Conservation (phyloP, 179 eudicot species). For the Sideroxylon spinosum region DNA sequence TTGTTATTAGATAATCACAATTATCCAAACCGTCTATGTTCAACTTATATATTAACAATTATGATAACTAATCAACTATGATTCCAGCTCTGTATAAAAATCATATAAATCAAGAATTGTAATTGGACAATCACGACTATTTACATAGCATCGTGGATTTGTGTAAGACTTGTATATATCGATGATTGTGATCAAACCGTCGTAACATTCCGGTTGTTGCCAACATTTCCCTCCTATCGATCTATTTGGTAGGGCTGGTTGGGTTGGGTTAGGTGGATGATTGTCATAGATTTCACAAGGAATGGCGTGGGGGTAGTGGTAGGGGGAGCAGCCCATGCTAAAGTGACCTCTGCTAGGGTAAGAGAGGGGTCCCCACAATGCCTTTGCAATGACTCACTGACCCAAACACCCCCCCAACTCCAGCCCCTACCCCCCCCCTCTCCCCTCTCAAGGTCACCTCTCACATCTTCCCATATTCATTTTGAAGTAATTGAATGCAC, state of each 20-base stretch:
- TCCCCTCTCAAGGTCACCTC: background rate
- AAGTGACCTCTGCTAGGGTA: slow-evolving; percentile 19
- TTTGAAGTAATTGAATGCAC: slow-evolving; percentile 1
- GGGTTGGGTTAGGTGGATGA: slow-evolving; percentile 17
- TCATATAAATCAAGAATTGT: too few relatives aligned
- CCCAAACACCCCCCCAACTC: background rate
- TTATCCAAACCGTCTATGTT: too few relatives aligned
- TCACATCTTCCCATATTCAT: background rate
- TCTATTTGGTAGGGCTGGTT: background rate
- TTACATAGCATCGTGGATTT: too few relatives aligned
- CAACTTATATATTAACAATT: too few relatives aligned
- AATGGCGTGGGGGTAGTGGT: slow-evolving; percentile 24
- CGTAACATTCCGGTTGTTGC: too few relatives aligned
- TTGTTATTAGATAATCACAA: too few relatives aligned
- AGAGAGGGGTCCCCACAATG: slow-evolving; percentile 17
- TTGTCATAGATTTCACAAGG: slow-evolving; percentile 18
- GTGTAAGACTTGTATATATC: too few relatives aligned
- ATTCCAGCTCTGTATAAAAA: too few relatives aligned
- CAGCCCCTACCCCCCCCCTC: background rate
- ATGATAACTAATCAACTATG: background rate
- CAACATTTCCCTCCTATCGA: too few relatives aligned
- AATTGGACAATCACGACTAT: too few relatives aligned
- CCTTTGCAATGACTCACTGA: slow-evolving; percentile 28
- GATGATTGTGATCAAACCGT: too few relatives aligned
- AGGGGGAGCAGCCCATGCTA: slow-evolving; percentile 31